Percentiles rank a stretch among this genome's conserved stretches.
Conservation (phyloP, 163 green algal species). For the Trebouxia gelatinosa region DNA sequence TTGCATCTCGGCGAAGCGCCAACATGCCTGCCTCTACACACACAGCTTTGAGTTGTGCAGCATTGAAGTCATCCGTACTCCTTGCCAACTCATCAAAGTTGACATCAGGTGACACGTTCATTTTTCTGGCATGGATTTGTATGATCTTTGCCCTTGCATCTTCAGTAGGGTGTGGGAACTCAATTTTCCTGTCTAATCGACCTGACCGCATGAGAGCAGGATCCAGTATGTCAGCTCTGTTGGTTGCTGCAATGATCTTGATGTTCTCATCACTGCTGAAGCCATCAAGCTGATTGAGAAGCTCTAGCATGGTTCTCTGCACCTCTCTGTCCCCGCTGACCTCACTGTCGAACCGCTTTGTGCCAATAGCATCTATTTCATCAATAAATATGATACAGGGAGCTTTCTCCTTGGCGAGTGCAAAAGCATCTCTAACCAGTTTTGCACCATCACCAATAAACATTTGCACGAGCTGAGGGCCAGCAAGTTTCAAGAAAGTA, state of each 20-base stretch:
- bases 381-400: constrained; percentile 99
- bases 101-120: constrained; percentile 94
- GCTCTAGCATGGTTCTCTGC: constrained; percentile 99
- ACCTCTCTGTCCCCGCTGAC: constrained; percentile 95
- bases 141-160: constrained; percentile 97
- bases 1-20: constrained; percentile 86
- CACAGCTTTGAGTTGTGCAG: constrained; percentile 92
- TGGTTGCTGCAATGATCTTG: constrained; percentile 99
- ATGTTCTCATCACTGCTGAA: constrained; percentile 92
- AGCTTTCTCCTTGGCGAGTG: constrained; percentile 97
- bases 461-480: constrained; percentile 97
- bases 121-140: constrained; percentile 95
- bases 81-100: constrained; percentile 99
- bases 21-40: constrained; percentile 99
- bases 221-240: constrained; percentile 98
- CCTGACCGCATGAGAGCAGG: constrained; percentile 97
- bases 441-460: constrained; percentile 99
- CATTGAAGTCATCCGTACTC: constrained; percentile 99
- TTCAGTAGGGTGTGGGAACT: constrained; percentile 98
- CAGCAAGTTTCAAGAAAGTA: constrained; percentile 97
- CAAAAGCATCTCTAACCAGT: constrained; percentile 97
- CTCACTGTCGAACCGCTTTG: constrained; percentile 97
- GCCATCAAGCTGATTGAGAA: constrained; percentile 98
- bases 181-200: constrained; percentile 97
- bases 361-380: constrained; percentile 95